phyloP scores from a whole-genome alignment of 805 yeast genomes.

The Tetrapisispora iriomotensis region DNA sequence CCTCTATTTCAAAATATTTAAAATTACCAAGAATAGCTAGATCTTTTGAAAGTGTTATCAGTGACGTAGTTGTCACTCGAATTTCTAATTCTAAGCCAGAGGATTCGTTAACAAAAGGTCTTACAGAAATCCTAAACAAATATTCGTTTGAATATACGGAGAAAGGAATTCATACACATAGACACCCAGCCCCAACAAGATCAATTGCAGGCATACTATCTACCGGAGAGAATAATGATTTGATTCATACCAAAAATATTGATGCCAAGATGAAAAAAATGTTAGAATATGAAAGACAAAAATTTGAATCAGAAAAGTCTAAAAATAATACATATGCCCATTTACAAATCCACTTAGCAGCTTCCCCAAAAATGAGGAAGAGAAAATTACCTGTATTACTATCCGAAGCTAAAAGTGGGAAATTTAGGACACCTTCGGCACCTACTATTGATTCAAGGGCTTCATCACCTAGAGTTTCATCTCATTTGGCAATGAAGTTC shows the following conservation, averaged over 20 bases:
- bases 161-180: constrained; percentile 25
- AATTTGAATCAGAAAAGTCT: constrained; percentile 9
- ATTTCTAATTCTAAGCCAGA: constrained; percentile 26
- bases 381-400: constrained; percentile 25
- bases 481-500: constrained; percentile 23
- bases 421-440: constrained; percentile 22
- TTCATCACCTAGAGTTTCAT: constrained; percentile 18
- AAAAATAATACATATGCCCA: constrained; percentile 23
- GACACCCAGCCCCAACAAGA: constrained; percentile 11
- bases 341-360: constrained; percentile 21
- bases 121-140: constrained; percentile 20
- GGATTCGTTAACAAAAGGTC: constrained; percentile 21
- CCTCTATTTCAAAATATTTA: constrained; percentile 12
- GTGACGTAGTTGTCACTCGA: constrained; percentile 22
- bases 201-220: constrained; percentile 8
- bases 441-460: constrained; percentile 6
- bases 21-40: constrained; percentile 25
- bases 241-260: constrained; percentile 9
- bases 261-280: constrained; percentile 23
- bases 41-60: constrained; percentile 21
- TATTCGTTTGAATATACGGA: constrained; percentile 25
- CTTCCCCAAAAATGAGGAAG: constrained; percentile 22
- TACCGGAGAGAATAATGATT: not conserved
- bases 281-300: constrained; percentile 17
- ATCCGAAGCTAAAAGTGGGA: constrained; percentile 17